Evolutionary conservation across 768 basidiomycete species (phyloP).

Genomic region (Vararia minispora): DNA sequence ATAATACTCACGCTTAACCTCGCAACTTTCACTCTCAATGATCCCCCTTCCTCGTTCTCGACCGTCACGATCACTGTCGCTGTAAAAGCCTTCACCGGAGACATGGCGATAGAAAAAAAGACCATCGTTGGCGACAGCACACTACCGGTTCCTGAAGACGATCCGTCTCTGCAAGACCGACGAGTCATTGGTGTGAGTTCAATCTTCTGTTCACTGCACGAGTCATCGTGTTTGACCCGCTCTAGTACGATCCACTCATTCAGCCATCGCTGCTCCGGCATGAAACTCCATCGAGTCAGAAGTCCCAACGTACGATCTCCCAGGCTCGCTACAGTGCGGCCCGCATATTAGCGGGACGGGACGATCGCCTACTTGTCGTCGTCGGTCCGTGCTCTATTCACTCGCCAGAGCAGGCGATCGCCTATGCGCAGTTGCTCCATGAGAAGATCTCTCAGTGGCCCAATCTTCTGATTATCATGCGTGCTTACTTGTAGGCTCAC

Average conservation of each 20-base stretch:
- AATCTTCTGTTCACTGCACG: neutral
- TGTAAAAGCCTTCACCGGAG: no score
- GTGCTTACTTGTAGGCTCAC: slow-evolving; percentile 85
- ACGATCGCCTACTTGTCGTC: slow-evolving; percentile 80
- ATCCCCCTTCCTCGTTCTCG: no score
- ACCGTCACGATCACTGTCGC: no score
- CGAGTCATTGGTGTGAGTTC: slow-evolving; percentile 66
- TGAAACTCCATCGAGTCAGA: slow-evolving; percentile 60
- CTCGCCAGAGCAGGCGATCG: slow-evolving; percentile 72
- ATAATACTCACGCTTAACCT: no score
- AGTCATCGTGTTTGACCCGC: slow-evolving; percentile 3
- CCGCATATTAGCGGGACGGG: slow-evolving; percentile 69
- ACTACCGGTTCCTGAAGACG: slow-evolving; percentile 58
- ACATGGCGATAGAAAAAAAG: no score
- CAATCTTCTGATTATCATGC: slow-evolving; percentile 88
- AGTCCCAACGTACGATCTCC: slow-evolving; percentile 68
- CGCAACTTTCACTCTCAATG: no score
- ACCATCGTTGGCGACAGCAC: slow-evolving; percentile 26
- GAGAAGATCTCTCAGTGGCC: slow-evolving; percentile 53
- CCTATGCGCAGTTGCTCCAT: slow-evolving; percentile 68
- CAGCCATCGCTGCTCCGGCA: slow-evolving; percentile 86
- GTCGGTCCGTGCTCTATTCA: slow-evolving; percentile 97
- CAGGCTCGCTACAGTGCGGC: slow-evolving; percentile 71
- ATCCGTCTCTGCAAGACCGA: slow-evolving; percentile 55
- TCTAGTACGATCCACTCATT: slow-evolving; percentile 90